These are phyloP conservation scores for Juglanconis oblonga DNA, from an alignment of 2,329 filamentous ascomycete genomes.

Conservation along the genomic window DNA sequence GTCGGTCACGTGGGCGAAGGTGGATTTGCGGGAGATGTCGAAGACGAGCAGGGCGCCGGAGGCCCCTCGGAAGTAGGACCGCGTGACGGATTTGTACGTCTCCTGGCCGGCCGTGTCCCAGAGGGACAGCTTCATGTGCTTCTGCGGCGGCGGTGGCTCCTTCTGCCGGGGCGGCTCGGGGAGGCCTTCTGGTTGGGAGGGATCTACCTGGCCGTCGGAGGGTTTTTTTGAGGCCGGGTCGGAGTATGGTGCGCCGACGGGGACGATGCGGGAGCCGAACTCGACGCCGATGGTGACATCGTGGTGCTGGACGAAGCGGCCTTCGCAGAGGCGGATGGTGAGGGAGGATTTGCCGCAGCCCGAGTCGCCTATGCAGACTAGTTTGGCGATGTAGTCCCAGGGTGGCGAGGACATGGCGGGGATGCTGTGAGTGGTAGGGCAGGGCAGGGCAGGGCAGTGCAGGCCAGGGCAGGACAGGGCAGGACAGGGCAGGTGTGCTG, in stretches of 20 bases:
- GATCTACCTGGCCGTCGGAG: slow-evolving; percentile 13
- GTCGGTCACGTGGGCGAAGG: slow-evolving; percentile 83
- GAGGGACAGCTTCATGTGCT: slow-evolving; percentile 87
- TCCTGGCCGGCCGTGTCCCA: slow-evolving; percentile 98
- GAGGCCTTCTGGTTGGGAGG: slow-evolving; percentile 37
- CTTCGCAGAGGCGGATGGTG: slow-evolving; percentile 93
- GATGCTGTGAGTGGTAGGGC: slow-evolving; percentile 8
- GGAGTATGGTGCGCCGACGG: slow-evolving; percentile 77
- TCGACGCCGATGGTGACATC: slow-evolving; percentile 97
- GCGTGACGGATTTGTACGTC: slow-evolving; percentile 94
- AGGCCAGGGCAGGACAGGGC: too few species aligned
- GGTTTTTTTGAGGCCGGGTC: slow-evolving; percentile 33
- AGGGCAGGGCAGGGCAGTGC: background rate
- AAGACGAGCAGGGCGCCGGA: slow-evolving; percentile 79
- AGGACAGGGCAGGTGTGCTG: too few species aligned
- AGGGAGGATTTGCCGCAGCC: slow-evolving; percentile 94
- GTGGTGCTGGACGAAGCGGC: slow-evolving; percentile 89
- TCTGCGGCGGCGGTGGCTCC: slow-evolving; percentile 42
- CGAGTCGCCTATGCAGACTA: slow-evolving; percentile 95
- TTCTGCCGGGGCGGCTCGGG: slow-evolving; percentile 47
- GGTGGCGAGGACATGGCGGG: slow-evolving; percentile 59
- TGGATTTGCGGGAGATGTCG: slow-evolving; percentile 82
- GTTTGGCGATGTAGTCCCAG: slow-evolving; percentile 99
- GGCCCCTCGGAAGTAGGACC: slow-evolving; percentile 85
- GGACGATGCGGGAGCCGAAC: slow-evolving; percentile 89